Conservation (phyloP, 169 alveolate genomes). For the Blepharisma undulans region DNA sequence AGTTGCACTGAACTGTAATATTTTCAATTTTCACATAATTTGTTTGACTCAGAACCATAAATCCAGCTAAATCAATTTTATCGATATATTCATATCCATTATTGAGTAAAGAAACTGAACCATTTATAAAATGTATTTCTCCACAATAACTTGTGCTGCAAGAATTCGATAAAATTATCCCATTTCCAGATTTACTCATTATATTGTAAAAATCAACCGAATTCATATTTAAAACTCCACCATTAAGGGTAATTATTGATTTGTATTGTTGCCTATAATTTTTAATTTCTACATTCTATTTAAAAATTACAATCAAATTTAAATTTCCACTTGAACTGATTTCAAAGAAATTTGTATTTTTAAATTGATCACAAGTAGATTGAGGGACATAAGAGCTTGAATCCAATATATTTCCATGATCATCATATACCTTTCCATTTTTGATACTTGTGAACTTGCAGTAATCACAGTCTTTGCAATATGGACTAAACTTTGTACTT, state of each 20-base stretch:
- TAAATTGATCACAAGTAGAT: not conserved
- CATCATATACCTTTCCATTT: not conserved
- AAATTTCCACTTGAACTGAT: not conserved
- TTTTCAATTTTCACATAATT: not conserved
- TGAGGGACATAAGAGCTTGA: not conserved
- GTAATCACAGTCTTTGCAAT: not conserved
- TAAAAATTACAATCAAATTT: not conserved
- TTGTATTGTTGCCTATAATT: not conserved
- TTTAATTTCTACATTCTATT: not conserved
- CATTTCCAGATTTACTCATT: not conserved
- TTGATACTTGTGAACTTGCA: not conserved
- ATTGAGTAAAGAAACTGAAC: not conserved
- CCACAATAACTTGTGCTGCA: too few species aligned
- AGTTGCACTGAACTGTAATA: too few species aligned
- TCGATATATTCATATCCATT: conserved; percentile 3
- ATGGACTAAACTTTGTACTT: not conserved
- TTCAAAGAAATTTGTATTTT: not conserved
- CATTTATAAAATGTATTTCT: not conserved
- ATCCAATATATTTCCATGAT: not conserved
- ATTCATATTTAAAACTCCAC: not conserved
- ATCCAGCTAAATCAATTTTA: not conserved
- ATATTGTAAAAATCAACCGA: not conserved
- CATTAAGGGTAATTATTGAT: not conserved
- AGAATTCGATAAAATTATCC: not conserved
- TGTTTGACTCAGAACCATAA: not conserved